Evolutionary conservation across 192 early-diverging fungal species (phyloP).

Genomic region (Gigaspora rosea): DNA sequence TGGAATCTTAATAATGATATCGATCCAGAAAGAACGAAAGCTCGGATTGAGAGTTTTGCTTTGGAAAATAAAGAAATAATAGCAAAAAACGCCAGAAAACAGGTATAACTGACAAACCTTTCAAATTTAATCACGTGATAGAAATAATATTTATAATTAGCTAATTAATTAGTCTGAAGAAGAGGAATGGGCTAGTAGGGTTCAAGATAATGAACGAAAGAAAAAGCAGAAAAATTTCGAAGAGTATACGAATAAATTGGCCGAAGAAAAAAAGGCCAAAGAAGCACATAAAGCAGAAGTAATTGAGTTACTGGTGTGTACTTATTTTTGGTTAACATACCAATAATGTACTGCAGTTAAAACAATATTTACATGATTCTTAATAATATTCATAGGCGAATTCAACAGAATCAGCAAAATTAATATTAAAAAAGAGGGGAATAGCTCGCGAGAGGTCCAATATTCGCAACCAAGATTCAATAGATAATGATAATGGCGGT

Average conservation of each 20-base stretch:
- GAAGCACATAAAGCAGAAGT: too few species aligned
- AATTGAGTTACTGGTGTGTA: too few species aligned
- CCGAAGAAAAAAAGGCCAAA: slow-evolving; percentile 55
- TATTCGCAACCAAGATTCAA: neutral
- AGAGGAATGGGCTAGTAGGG: slow-evolving; percentile 41
- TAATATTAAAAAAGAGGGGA: slow-evolving; percentile 15
- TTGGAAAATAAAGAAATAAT: slow-evolving; percentile 80
- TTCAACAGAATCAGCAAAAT: slow-evolving; percentile 40
- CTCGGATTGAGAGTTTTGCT: slow-evolving; percentile 66
- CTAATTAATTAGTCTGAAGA: slow-evolving; percentile 55
- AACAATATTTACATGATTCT: neutral
- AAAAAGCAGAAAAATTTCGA: slow-evolving; percentile 60
- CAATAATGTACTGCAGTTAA: neutral
- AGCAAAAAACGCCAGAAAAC: slow-evolving; percentile 55
- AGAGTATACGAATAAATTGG: slow-evolving; percentile 61
- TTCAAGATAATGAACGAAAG: slow-evolving; percentile 48
- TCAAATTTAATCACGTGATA: slow-evolving; percentile 1
- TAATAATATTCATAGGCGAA: slow-evolving; percentile 12
- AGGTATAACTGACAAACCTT: slow-evolving; percentile 41
- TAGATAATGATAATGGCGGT: neutral
- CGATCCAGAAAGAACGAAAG: slow-evolving; percentile 73
- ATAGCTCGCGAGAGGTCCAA: neutral
- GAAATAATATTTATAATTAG: neutral
- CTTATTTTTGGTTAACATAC: too few species aligned
- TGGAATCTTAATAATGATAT: slow-evolving; percentile 81